A percentile compares a stretch with the other conserved stretches of the same genome.
These are phyloP conservation scores for Inonotus hispidus DNA, from an alignment of 1,284 basidiomycete genomes.

Conservation along the genomic window DNA sequence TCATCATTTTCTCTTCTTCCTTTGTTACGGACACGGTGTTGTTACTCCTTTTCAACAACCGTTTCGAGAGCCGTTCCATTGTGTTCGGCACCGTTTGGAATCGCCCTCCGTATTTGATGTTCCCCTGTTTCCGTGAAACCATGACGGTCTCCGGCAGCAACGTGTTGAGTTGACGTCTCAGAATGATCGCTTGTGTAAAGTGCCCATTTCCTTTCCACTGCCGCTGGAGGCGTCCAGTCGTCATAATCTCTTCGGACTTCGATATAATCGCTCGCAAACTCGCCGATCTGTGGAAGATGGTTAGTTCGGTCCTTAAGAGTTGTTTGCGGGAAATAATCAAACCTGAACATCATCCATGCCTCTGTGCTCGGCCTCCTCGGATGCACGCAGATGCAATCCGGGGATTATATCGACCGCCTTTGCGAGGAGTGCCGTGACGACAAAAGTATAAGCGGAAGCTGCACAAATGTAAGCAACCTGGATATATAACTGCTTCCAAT, in stretches of 20 bases:
- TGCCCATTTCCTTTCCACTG: constrained; percentile 20
- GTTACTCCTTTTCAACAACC: constrained; percentile 1
- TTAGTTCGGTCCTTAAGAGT: not conserved
- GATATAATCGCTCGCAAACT: constrained; percentile 74
- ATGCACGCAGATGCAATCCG: constrained; percentile 67
- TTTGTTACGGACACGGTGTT: not conserved
- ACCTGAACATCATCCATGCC: constrained; percentile 90
- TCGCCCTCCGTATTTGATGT: constrained; percentile 6
- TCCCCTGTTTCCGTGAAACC: constrained; percentile 33
- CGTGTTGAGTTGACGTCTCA: not conserved
- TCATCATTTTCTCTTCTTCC: too few species aligned
- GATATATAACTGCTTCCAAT: constrained; percentile 76
- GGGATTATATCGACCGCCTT: constrained; percentile 75
- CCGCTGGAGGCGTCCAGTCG: constrained; percentile 42
- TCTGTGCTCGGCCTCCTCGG: constrained; percentile 73
- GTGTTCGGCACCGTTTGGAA: not conserved
- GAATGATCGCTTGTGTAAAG: constrained; percentile 15
- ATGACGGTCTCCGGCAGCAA: constrained; percentile 45
- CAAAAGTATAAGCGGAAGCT: constrained; percentile 59
- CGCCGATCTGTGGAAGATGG: constrained; percentile 51
- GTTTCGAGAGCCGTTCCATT: not conserved
- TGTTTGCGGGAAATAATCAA: constrained; percentile 23
- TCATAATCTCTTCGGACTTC: constrained; percentile 67
- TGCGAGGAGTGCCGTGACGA: constrained; percentile 61
- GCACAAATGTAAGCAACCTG: constrained; percentile 82